Base-by-base conservation (phyloP, 768 basidiomycete genomes). In the Trametopsis cervina region DNA sequence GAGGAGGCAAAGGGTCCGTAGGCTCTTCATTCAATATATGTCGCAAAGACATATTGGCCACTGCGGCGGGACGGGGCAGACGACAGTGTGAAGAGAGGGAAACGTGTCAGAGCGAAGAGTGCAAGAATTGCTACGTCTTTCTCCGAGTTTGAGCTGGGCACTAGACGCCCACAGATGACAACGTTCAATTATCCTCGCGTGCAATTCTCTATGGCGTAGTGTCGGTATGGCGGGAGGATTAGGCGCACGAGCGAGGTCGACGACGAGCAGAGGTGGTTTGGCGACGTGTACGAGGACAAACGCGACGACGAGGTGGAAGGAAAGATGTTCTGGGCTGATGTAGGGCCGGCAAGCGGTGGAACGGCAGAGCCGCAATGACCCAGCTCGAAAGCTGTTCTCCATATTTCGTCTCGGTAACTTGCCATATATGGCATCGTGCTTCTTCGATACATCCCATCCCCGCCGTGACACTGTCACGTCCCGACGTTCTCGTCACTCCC, bases 21-120 rank as follows among this genome's bases (percentile, higher is more conserved):
- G 83, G 75, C 54, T 85, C 81, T 68, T 87, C 80, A 68, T 89
- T 89, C 67, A 89, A 80, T 53, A 89, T 88, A 56, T 79, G 75
- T 57, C 80, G 81, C 64, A 89, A 78, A 43, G 86, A 88, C 85
- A 89, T 89, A 65, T 29, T 52, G 29, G 44, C 7, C 29, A 15
- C 15, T 37, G 29, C 44, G n/a, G 39, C 44, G 44, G 24, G 26
- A 25, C 2, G 9, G 20, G 22, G 38, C 44, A 29, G 10, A 29
- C 10, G 40, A 47, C 29, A 17, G 43, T 29, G 38, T 21, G 41
- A 33, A 45, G 25, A 44, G 29, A 27, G 26, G 27, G 37, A 38
- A 51, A 42, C 49, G 51, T 52, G 52, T 57, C 59, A 56, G 49
- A 50, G 49, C 26, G 43, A 18, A 33, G 42, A 52, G 45, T 42